Percentiles rank a stretch among this genome's conserved stretches.
phyloP scores from a whole-genome alignment of 2,329 filamentous ascomycete genomes.

The Trematosphaeria pertusa region DNA sequence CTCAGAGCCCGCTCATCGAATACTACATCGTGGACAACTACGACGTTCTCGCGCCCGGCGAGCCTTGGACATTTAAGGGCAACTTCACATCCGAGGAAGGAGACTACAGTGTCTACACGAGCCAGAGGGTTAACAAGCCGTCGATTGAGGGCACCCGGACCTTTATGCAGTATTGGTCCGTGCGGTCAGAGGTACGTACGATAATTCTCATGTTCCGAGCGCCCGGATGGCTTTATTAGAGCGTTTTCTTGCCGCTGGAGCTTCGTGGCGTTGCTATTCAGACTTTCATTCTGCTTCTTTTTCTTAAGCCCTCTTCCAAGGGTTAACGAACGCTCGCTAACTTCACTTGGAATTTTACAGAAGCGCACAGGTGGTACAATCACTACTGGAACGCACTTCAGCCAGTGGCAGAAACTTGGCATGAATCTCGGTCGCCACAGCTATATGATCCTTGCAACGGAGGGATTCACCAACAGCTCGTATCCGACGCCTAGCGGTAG shows the following conservation, averaged over 20 bases:
- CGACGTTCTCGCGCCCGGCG: conserved; percentile 55
- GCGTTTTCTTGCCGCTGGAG: too few species aligned
- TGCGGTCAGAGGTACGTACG: conserved; percentile 21
- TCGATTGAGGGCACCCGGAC: conserved; percentile 57
- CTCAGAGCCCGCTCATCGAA: conserved; percentile 58
- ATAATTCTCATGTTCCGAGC: conserved; percentile 14
- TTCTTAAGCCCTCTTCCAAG: too few species aligned
- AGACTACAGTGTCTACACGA: conserved; percentile 24
- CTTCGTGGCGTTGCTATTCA: too few species aligned
- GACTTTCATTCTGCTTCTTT: too few species aligned
- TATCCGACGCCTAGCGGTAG: conserved; percentile 20
- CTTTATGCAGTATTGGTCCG: conserved; percentile 58
- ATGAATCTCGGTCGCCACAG: conserved; percentile 21
- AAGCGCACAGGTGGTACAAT: conserved; percentile 29
- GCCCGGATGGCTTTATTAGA: too few species aligned
- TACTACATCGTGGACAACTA: conserved; percentile 59
- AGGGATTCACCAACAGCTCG: conserved; percentile 57
- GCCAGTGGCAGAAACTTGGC: conserved; percentile 27
- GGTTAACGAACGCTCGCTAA: too few species aligned
- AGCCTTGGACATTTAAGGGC: conserved; percentile 42
- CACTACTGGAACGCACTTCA: conserved; percentile 27
- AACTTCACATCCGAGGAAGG: conserved; percentile 28
- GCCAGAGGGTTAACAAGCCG: conserved; percentile 48
- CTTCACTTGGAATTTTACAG: too few species aligned
- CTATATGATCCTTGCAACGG: conserved; percentile 56